Base-by-base conservation (phyloP, 768 basidiomycete genomes). In the Panellus pusillus region DNA sequence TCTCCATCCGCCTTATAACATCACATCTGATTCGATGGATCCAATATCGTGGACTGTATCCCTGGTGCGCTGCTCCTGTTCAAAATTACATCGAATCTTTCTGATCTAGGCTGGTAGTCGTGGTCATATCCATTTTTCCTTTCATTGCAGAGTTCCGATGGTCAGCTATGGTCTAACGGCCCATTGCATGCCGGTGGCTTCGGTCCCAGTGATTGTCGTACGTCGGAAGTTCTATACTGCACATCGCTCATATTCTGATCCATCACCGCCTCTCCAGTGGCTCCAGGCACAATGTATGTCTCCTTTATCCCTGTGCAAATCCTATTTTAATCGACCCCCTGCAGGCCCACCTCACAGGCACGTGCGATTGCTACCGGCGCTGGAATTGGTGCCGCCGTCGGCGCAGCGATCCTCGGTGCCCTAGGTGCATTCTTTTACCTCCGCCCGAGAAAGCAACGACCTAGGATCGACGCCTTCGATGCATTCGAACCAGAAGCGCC, bases 71-170 rank as follows among this genome's bases (percentile, higher is more conserved):
- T 18, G 11, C 12, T 8, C 19, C 32, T 37, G 32, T 19, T 19
- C 32, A n/a, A n/a, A n/a, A n/a, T n/a, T n/a, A n/a, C n/a, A n/a
- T n/a, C n/a, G n/a, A n/a, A n/a, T n/a, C n/a, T n/a, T n/a, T n/a
- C n/a, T n/a, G n/a, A n/a, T n/a, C n/a, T n/a, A 27, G 28, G 13
- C 2, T 32, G 31, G 6, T 49, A 79, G 78, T 71, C 76, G 15
- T 73, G 74, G 50, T 75, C 76, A 9, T 70, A 69, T 43, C 76
- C 77, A 1, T 83, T 82, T 62, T 83, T 78, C 61, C 62, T 81
- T 3, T 74, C 74, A 1, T 61, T 83, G 6, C 61, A 63, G 9
- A 81, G 80, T 54, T 67, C 78, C 0, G 72, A 76, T 38, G 79
- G 79, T 4, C 62, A 69, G 15, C 56, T 66, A 20, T 83, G 81